Conservation (phyloP, 140 eudicot species). For the Ambrosia hybrid region DNA sequence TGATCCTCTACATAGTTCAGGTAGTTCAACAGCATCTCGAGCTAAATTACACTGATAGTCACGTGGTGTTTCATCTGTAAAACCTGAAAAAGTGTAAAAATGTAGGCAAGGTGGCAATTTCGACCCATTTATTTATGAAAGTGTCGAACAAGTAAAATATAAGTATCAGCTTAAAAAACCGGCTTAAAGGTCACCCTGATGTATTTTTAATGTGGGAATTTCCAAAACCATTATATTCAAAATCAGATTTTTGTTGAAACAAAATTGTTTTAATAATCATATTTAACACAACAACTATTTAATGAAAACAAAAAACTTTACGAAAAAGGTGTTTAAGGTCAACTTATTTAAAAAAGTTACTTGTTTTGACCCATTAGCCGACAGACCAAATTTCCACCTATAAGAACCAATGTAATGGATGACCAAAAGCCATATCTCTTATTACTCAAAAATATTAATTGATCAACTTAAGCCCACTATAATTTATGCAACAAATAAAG, state of each 20-base stretch:
- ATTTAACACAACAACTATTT: not conserved
- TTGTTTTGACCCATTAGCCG: not conserved
- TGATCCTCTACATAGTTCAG: conserved; percentile 90
- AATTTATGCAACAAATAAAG: too few relatives aligned
- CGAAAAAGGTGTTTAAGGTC: too few relatives aligned
- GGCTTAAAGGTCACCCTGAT: not conserved
- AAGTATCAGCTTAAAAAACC: not conserved
- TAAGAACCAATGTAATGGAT: too few relatives aligned
- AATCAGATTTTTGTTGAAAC: too few relatives aligned
- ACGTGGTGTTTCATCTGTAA: conserved; percentile 86
- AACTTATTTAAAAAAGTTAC: too few relatives aligned
- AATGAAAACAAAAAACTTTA: too few relatives aligned
- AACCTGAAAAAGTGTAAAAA: conserved; percentile 52
- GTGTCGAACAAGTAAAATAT: not conserved
- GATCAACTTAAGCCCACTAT: too few relatives aligned
- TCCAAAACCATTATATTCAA: too few relatives aligned
- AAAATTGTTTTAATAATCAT: not conserved
- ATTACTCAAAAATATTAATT: too few relatives aligned
- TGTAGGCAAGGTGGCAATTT: conserved; percentile 2
- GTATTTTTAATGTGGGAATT: not conserved
- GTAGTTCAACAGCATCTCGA: conserved; percentile 95
- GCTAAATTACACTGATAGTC: conserved; percentile 92
- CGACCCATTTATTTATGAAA: not conserved
- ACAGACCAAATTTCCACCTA: not conserved
- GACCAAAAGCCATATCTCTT: too few relatives aligned